Conservation (phyloP, 176 grass and related monocot genomes). For the Cocos nucifera region DNA sequence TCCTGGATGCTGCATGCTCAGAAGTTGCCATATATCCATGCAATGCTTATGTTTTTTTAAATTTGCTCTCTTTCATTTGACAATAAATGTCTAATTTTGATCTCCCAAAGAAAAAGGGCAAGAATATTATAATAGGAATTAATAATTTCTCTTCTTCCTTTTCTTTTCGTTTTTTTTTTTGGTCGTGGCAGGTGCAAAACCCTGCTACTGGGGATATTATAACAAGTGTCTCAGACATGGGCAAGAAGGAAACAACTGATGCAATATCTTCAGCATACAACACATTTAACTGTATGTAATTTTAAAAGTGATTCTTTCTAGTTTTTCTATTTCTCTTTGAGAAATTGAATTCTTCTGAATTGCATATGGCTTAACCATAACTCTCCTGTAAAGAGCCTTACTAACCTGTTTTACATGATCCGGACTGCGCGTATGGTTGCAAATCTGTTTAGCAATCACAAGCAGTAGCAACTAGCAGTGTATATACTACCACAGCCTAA, state of each 20-base stretch:
- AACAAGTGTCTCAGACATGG: conserved; percentile 78
- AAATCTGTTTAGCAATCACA: no score
- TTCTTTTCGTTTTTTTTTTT: background rate
- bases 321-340: conserved; percentile 8
- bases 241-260: conserved; percentile 73
- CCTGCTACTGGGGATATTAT: conserved; percentile 89
- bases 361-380: background rate
- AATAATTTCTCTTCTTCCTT: conserved; percentile 1
- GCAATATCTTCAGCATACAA: conserved; percentile 76
- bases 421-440: no score
- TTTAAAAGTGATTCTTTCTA: conserved; percentile 4
- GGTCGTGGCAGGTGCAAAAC: conserved; percentile 53
- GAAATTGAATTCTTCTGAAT: conserved; percentile 4
- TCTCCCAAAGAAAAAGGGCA: no score
- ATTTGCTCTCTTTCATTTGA: no score
- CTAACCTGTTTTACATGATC: no score
- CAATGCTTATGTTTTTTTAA: no score
- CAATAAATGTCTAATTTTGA: no score
- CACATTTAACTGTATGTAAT: conserved; percentile 55
- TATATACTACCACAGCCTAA: no score
- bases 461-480: no score
- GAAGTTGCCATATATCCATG: no score
- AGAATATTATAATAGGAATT: background rate
- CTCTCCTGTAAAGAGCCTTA: background rate
- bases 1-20: no score